Evolutionary conservation across 495 filamentous ascomycete genomes (phyloP), one percentile per base, ranked within the genome.

Genomic region (Aspergillus funiculosus): DNA sequence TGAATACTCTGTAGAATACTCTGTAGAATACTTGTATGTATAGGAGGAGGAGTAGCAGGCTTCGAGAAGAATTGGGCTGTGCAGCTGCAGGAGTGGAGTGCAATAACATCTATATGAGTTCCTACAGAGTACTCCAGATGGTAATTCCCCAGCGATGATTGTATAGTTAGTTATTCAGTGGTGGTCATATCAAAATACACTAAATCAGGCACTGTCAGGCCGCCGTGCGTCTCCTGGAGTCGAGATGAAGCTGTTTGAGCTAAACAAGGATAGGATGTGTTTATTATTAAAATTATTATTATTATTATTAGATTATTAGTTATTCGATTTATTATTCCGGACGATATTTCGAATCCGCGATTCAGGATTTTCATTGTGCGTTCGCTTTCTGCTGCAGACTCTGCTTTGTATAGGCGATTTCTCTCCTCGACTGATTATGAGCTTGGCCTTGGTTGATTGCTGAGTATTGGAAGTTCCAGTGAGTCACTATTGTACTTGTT

Each of bases 131-230:
- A n/a, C n/a, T n/a, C n/a, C n/a, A n/a, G n/a, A n/a, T n/a, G n/a
- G n/a, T n/a, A n/a, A n/a, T n/a, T n/a, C n/a, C n/a, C n/a, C n/a
- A n/a, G n/a, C n/a, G n/a, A n/a, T n/a, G n/a, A n/a, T n/a, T n/a
- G n/a, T 24, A 13, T 8, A 25, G 15, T 13, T 6, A 31, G 26
- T 19, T 22, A 13, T 30, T 4, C 32, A 21, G 11, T 20, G 39
- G 17, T 42, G 30, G 37, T n/a, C n/a, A n/a, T n/a, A n/a, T n/a
- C n/a, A n/a, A n/a, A n/a, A n/a, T n/a, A n/a, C n/a, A n/a, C n/a
- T n/a, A 31, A 24, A 39, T 56, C 52, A 51, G 52, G 48, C 57
- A 58, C 51, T 55, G 49, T 63, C 58, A 59, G 63, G 60, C 61
- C 60, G 60, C 58, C 40, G 56, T 62, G 58, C 56, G 57, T 61